phyloP scores from a whole-genome alignment of 371 early-diverging fungal species.

The Mycotypha africana region DNA sequence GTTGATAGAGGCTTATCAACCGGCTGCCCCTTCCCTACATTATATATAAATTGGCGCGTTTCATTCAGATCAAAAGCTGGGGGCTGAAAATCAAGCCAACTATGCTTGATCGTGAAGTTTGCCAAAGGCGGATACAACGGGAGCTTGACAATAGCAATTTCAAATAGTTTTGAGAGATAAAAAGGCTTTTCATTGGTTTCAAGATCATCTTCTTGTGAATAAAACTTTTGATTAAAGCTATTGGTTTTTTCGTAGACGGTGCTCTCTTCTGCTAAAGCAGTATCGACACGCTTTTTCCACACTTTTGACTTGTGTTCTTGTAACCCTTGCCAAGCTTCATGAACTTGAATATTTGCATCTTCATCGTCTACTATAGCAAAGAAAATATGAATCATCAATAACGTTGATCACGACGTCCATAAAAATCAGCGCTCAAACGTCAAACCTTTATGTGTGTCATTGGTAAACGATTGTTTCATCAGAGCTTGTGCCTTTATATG shows the following conservation, averaged over 20 bases:
- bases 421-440: no score
- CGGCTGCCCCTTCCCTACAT: conserved; percentile 56
- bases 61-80: conserved; percentile 45
- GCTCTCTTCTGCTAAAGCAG: conserved; percentile 21
- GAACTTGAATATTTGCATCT: conserved; percentile 26
- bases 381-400: no score
- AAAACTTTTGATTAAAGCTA: no score
- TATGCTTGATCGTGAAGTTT: conserved; percentile 29
- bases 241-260: conserved; percentile 12
- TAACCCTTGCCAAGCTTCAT: conserved; percentile 51
- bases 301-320: conserved; percentile 52
- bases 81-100: conserved; percentile 21
- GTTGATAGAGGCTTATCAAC: conserved; percentile 48
- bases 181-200: conserved; percentile 8
- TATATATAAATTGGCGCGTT: conserved; percentile 53
- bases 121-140: conserved; percentile 40
- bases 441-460: no score
- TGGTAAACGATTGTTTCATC: conserved; percentile 5
- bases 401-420: no score
- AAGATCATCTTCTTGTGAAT: background rate
- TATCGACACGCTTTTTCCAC: conserved; percentile 44
- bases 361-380: no score
- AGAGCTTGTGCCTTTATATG: conserved; percentile 46
- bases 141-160: conserved; percentile 17
- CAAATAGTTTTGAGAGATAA: conserved; percentile 13